Evolutionary conservation across 768 basidiomycete species (phyloP).

Genomic region (Suillus subalutaceus): DNA sequence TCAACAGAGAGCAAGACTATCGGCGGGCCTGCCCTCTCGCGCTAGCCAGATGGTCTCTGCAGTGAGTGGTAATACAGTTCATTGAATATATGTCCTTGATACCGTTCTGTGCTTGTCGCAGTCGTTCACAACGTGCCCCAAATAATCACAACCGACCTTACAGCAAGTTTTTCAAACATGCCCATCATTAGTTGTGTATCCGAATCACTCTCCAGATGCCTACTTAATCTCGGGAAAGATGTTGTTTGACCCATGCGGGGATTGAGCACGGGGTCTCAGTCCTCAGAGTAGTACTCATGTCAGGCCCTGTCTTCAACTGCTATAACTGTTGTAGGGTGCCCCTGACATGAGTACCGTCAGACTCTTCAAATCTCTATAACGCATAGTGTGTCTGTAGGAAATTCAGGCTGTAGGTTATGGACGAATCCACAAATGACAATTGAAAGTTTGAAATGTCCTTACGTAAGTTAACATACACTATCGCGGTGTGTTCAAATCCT

Average conservation of each 20-base stretch:
- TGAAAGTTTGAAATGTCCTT: neutral
- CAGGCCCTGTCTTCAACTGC: neutral
- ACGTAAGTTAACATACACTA: neutral
- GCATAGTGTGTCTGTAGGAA: neutral
- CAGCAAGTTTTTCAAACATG: neutral
- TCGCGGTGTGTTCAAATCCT: neutral
- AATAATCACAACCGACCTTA: neutral
- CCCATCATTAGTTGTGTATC: neutral
- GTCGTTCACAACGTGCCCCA: neutral
- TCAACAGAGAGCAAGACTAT: constrained; percentile 1
- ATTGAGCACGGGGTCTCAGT: neutral
- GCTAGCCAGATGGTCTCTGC: neutral
- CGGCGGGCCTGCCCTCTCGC: neutral
- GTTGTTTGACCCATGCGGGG: neutral
- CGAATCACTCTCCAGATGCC: neutral
- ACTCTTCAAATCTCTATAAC: neutral
- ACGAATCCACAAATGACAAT: neutral
- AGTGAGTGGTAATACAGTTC: neutral
- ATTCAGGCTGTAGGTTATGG: neutral
- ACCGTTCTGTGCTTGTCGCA: neutral
- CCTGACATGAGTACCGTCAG: neutral
- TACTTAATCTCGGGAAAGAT: neutral
- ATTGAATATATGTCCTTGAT: neutral
- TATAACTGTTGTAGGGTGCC: neutral
- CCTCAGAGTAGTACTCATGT: neutral